phyloP scores from a whole-genome alignment of 2,329 filamentous ascomycete species.

The Cladosporium oxysporum region DNA sequence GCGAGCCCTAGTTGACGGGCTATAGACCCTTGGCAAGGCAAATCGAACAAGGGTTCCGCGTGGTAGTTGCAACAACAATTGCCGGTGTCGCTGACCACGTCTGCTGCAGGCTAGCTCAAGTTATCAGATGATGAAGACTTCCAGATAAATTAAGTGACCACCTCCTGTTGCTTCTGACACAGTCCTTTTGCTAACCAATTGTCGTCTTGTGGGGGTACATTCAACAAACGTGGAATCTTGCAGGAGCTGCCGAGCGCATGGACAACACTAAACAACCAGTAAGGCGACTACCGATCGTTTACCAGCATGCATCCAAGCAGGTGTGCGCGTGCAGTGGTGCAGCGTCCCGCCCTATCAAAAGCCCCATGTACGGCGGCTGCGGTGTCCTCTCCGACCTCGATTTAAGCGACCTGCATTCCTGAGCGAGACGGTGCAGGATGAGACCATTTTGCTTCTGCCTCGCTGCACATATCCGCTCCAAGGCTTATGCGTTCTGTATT shows the following conservation, averaged over 20 bases:
- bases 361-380: background rate
- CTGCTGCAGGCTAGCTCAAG: background rate
- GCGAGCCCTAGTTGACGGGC: background rate
- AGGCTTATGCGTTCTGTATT: background rate
- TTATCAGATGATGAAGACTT: background rate
- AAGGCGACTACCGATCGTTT: background rate
- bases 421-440: background rate
- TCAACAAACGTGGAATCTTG: background rate
- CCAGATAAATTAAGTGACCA: background rate
- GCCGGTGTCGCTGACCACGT: background rate
- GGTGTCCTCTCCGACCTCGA: background rate
- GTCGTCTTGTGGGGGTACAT: background rate
- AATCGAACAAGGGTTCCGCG: background rate
- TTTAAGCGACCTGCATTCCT: background rate
- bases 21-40: background rate
- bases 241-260: background rate
- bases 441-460: background rate
- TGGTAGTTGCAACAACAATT: background rate
- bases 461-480: background rate
- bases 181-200: background rate
- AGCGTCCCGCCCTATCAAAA: background rate
- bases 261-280: background rate
- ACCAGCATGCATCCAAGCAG: background rate
- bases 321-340: constrained; percentile 1
- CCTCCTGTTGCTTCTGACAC: background rate